Percentiles rank a stretch among this genome's conserved stretches.
These are phyloP conservation scores for Oryza meridionalis DNA, from an alignment of 176 grass and related monocot species.

Conservation along the genomic window DNA sequence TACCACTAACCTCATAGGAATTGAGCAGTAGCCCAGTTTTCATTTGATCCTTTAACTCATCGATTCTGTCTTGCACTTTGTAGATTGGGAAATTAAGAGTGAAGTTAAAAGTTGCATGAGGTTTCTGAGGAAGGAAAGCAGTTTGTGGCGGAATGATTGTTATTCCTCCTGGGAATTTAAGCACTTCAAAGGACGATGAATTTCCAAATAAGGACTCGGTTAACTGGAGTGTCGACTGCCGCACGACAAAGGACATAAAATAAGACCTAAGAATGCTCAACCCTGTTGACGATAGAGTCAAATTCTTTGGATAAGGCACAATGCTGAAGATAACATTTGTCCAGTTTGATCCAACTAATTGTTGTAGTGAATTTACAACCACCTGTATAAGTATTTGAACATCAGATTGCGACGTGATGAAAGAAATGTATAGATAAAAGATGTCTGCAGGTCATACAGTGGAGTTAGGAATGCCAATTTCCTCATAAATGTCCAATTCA, in stretches of 20 bases:
- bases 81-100: conserved; percentile 93
- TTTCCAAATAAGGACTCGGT: conserved; percentile 83
- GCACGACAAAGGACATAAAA: conserved; percentile 79
- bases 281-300: conserved; percentile 66
- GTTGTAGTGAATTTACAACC: conserved; percentile 66
- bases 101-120: conserved; percentile 86
- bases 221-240: conserved; percentile 81
- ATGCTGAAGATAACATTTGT: conserved; percentile 88
- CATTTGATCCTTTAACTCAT: conserved; percentile 93
- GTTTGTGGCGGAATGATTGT: conserved; percentile 85
- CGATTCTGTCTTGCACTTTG: conserved; percentile 75
- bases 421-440: conserved; percentile 30
- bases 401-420: conserved; percentile 8
- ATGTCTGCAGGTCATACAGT: conserved; percentile 43
- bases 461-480: conserved; percentile 86
- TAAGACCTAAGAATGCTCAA: conserved; percentile 82
- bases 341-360: conserved; percentile 69
- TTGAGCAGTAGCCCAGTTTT: conserved; percentile 74
- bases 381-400: conserved; percentile 52
- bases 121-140: conserved; percentile 82
- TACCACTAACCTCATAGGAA: conserved; percentile 70
- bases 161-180: conserved; percentile 91
- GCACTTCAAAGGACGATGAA: conserved; percentile 80
- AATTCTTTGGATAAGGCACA: conserved; percentile 71
- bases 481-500: conserved; percentile 83